phyloP scores from a whole-genome alignment of 108 stramenopile species.

The Epithemia pelagica region DNA sequence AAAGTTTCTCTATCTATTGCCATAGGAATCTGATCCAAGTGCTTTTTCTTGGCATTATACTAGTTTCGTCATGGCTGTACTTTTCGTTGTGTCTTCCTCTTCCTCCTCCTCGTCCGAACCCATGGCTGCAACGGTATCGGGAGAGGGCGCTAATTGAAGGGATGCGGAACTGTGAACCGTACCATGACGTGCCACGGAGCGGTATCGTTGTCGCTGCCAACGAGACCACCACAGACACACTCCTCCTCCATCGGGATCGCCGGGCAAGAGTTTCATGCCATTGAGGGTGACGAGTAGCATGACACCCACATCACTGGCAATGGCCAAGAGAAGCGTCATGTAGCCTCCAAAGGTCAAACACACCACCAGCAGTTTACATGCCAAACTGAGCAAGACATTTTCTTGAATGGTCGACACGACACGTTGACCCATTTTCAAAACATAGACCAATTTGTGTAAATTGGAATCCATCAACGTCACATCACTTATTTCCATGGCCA shows the following conservation, averaged over 20 bases:
- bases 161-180: too few relatives aligned
- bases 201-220: too few relatives aligned
- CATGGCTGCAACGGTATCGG: too few relatives aligned
- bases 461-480: conserved; percentile 83
- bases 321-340: conserved; percentile 71
- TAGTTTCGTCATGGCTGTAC: too few relatives aligned
- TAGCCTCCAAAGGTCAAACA: conserved; percentile 61
- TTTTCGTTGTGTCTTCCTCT: too few relatives aligned
- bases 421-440: conserved; percentile 65
- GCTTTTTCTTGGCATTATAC: too few relatives aligned
- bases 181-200: too few relatives aligned
- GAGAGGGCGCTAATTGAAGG: too few relatives aligned
- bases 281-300: conserved; percentile 84
- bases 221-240: too few relatives aligned
- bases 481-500: conserved; percentile 93
- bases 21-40: too few relatives aligned
- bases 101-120: too few relatives aligned
- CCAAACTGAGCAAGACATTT: conserved; percentile 66
- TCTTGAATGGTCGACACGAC: conserved; percentile 73
- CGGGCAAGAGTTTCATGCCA: conserved; percentile 78
- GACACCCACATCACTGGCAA: conserved; percentile 78
- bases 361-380: conserved; percentile 60
- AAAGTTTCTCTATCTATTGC: too few relatives aligned
- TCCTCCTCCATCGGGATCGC: not conserved
- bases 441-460: conserved; percentile 57